Percentiles rank a stretch among this genome's conserved stretches.
phyloP scores from a whole-genome alignment of 371 early-diverging fungal species.

The Saksenaea oblongispora region DNA sequence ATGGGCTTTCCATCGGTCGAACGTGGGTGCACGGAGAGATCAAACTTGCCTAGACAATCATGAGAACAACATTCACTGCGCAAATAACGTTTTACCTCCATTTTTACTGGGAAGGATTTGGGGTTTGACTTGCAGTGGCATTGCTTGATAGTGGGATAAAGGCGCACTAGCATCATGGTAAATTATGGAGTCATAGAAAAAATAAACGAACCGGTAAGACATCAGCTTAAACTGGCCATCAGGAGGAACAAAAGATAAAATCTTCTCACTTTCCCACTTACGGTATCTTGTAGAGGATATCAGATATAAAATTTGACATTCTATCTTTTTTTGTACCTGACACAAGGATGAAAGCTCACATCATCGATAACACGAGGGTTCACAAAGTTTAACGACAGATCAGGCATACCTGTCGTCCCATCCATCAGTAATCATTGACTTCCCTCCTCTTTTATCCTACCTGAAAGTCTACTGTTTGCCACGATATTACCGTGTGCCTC shows the following conservation, averaged over 20 bases:
- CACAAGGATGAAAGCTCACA: constrained; percentile 90
- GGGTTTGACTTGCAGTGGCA: constrained; percentile 70
- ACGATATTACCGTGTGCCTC: constrained; percentile 81
- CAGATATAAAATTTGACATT: neutral
- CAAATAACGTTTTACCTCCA: constrained; percentile 50
- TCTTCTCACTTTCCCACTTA: constrained; percentile 80
- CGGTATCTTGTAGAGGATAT: constrained; percentile 36
- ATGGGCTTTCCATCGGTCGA: constrained; percentile 68
- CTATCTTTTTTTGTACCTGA: constrained; percentile 40
- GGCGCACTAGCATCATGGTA: constrained; percentile 40
- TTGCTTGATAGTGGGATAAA: constrained; percentile 59
- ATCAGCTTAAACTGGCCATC: constrained; percentile 90
- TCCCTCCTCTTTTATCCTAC: constrained; percentile 28
- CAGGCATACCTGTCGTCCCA: constrained; percentile 75
- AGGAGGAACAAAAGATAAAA: constrained; percentile 91
- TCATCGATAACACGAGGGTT: constrained; percentile 79
- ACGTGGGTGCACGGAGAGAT: constrained; percentile 66
- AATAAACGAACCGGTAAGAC: constrained; percentile 67
- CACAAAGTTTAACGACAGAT: constrained; percentile 73
- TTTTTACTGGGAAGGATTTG: constrained; percentile 50
- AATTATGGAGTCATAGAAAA: neutral
- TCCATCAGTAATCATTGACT: neutral
- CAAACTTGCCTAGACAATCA: constrained; percentile 56
- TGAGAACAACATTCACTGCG: too few species aligned
- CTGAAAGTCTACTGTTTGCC: constrained; percentile 77